Conservation (phyloP, 2,329 filamentous ascomycete species). For the Aspergillus sp. region DNA sequence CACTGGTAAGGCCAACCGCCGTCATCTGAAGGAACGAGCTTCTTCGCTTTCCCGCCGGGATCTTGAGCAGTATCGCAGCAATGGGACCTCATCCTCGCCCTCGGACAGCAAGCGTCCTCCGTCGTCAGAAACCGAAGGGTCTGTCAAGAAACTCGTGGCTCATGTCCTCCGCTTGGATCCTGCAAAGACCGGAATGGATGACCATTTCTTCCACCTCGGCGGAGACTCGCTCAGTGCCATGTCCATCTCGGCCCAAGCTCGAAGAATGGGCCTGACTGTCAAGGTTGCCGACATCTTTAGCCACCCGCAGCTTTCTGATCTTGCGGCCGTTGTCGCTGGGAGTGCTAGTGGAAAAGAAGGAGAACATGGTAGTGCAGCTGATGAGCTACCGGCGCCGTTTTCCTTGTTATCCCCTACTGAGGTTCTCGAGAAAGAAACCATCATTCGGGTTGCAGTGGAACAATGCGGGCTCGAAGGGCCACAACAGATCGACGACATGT, state of each 20-base stretch:
- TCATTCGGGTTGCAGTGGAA: not conserved
- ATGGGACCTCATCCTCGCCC: not conserved
- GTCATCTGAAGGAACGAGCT: not conserved
- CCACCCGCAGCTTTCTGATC: slow-evolving; percentile 15
- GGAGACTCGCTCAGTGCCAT: slow-evolving; percentile 8
- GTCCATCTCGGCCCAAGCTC: slow-evolving; percentile 34
- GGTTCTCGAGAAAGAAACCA: slow-evolving; percentile 10
- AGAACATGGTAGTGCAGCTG: not conserved
- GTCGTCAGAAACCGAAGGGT: not conserved
- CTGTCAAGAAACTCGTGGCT: not conserved
- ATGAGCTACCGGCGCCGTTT: not conserved
- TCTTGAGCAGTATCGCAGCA: not conserved
- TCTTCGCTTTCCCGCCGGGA: not conserved
- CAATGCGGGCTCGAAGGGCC: not conserved
- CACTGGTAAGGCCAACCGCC: slow-evolving; percentile 12
- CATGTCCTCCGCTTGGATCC: not conserved
- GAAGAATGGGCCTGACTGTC: slow-evolving; percentile 28
- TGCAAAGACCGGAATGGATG: slow-evolving; percentile 1
- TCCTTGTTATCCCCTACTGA: slow-evolving; percentile 1
- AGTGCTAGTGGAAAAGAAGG: not conserved
- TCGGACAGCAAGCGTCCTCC: not conserved
- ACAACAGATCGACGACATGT: slow-evolving; percentile 5
- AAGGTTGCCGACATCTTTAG: slow-evolving; percentile 40
- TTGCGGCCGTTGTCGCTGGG: slow-evolving; percentile 1
- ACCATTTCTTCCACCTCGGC: slow-evolving; percentile 7